Percentiles rank a stretch among this genome's conserved stretches.
Evolutionary conservation across 768 basidiomycete species (phyloP).

Genomic region (Tephrocybe sp.): DNA sequence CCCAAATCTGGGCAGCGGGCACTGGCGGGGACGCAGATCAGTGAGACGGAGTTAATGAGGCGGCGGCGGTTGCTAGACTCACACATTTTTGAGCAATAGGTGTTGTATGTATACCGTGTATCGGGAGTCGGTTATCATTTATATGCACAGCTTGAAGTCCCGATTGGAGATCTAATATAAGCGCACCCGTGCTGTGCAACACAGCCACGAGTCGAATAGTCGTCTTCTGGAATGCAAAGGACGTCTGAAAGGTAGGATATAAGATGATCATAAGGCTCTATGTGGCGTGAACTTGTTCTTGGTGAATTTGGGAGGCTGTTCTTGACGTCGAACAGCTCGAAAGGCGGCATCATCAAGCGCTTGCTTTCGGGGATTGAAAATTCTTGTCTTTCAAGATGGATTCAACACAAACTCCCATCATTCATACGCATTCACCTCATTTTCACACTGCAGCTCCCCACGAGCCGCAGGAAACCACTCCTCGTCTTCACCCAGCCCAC

Average conservation of each 20-base stretch:
- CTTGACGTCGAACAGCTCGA: constrained; percentile 7
- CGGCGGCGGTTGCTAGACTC: constrained; percentile 76
- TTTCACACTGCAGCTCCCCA: constrained; percentile 26
- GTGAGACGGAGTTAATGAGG: constrained; percentile 78
- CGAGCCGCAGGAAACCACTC: constrained; percentile 24
- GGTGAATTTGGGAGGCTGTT: constrained; percentile 10
- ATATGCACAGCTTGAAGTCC: constrained; percentile 32
- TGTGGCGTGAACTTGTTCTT: background rate
- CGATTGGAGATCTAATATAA: constrained; percentile 29
- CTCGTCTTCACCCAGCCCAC: constrained; percentile 19
- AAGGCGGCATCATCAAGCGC: constrained; percentile 14
- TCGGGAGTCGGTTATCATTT: constrained; percentile 20
- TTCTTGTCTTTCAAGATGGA: constrained; percentile 23
- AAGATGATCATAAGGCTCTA: constrained; percentile 3
- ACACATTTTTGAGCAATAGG: constrained; percentile 55
- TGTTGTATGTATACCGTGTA: constrained; percentile 10
- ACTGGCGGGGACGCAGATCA: constrained; percentile 64
- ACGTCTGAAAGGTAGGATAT: background rate
- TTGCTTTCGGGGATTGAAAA: constrained; percentile 25
- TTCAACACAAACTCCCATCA: constrained; percentile 30
- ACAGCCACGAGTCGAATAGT: constrained; percentile 32
- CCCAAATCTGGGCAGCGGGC: constrained; percentile 35
- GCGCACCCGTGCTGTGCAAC: constrained; percentile 38
- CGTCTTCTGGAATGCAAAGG: constrained; percentile 9
- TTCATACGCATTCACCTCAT: constrained; percentile 23